phyloP scores from a whole-genome alignment of 1,139 yeast species.

The Hansenula sp. region DNA sequence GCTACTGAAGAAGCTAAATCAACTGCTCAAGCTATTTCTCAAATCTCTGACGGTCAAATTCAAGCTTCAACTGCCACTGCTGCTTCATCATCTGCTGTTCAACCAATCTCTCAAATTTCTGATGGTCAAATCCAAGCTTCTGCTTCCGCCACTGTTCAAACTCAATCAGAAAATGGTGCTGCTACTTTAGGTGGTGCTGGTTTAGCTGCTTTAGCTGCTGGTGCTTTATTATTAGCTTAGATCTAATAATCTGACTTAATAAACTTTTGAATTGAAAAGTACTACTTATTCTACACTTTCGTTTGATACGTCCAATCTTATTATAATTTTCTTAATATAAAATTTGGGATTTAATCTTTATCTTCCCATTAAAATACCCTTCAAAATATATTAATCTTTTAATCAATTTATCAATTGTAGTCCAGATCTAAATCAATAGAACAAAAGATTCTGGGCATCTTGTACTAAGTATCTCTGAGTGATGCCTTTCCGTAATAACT shows the following conservation, averaged over 20 bases:
- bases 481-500: too few species aligned
- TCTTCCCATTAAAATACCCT: not conserved
- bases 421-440: too few species aligned
- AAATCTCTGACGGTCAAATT: slow-evolving; percentile 17
- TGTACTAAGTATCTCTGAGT: too few species aligned
- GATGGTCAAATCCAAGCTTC: slow-evolving; percentile 11
- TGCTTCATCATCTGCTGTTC: slow-evolving; percentile 19
- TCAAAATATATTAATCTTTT: not conserved
- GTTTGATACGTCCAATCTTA: not conserved
- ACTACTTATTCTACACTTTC: not conserved
- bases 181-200: slow-evolving; percentile 9
- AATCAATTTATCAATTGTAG: not conserved
- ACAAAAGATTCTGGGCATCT: slow-evolving; percentile 8
- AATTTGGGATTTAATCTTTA: too few species aligned
- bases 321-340: not conserved
- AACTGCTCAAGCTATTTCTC: slow-evolving; percentile 12
- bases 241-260: not conserved
- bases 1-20: slow-evolving; percentile 5
- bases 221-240: slow-evolving; percentile 12
- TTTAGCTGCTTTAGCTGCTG: slow-evolving; percentile 10
- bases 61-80: slow-evolving; percentile 18
- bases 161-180: slow-evolving; percentile 12
- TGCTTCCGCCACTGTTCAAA: slow-evolving; percentile 8
- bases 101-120: slow-evolving; percentile 8
- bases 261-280: not conserved